phyloP scores from a whole-genome alignment of 2,329 filamentous ascomycete genomes.

The Aspergillus proliferans region DNA sequence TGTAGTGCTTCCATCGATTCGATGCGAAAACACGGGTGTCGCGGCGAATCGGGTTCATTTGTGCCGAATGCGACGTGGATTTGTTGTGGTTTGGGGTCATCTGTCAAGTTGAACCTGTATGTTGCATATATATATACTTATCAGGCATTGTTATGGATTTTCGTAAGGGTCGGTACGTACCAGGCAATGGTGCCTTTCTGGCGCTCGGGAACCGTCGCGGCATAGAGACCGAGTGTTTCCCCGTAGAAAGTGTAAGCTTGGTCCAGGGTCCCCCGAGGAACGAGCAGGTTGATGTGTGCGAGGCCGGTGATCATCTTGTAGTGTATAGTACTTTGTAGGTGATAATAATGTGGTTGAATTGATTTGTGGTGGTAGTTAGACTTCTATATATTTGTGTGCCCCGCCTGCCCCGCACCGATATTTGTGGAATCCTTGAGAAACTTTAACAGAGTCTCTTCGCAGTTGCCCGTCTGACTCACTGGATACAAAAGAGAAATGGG shows the following conservation, averaged over 20 bases:
- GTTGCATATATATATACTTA: neutral
- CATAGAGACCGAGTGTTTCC: constrained; percentile 49
- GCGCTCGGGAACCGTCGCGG: constrained; percentile 47
- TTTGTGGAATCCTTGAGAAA: too few relatives aligned
- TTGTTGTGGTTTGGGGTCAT: constrained; percentile 48
- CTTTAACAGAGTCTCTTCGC: too few relatives aligned
- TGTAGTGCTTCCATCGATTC: constrained; percentile 44
- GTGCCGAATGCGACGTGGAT: constrained; percentile 48
- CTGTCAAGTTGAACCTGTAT: constrained; percentile 50
- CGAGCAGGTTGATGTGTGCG: constrained; percentile 55
- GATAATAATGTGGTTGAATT: too few relatives aligned
- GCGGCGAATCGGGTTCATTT: constrained; percentile 36
- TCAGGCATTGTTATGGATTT: constrained; percentile 7
- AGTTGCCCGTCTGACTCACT: too few relatives aligned
- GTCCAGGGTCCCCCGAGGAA: constrained; percentile 48
- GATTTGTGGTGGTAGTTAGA: too few relatives aligned
- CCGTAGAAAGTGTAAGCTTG: constrained; percentile 52
- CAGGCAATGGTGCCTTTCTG: constrained; percentile 51
- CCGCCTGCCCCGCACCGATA: too few relatives aligned
- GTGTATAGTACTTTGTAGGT: neutral
- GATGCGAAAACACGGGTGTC: constrained; percentile 57
- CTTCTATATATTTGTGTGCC: too few relatives aligned
- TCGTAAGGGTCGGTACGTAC: constrained; percentile 29
- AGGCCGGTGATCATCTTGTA: constrained; percentile 47
- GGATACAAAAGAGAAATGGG: too few relatives aligned